phyloP scores from a whole-genome alignment of 441 rosid genomes.

The Sinapis alba region DNA sequence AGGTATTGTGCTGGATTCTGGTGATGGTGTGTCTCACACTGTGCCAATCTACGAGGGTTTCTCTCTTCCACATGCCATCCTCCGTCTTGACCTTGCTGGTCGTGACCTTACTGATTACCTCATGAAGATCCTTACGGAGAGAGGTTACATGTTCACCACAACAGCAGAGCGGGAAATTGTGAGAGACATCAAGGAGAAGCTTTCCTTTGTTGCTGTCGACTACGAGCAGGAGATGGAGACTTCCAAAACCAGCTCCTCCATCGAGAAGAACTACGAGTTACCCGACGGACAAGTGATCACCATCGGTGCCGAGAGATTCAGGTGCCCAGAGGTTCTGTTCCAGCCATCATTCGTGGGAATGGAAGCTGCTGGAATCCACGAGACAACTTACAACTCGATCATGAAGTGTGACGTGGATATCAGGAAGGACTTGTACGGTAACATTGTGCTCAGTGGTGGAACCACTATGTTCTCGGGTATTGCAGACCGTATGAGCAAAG shows the following conservation, averaged over 20 bases:
- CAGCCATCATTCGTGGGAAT: conserved; percentile 65
- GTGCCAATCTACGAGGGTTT: conserved; percentile 77
- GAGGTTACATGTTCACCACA: conserved; percentile 73
- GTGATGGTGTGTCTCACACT: conserved; percentile 72
- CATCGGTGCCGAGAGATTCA: conserved; percentile 67
- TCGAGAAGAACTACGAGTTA: conserved; percentile 66
- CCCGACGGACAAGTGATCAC: conserved; percentile 74
- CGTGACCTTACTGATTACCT: conserved; percentile 71
- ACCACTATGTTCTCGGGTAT: conserved; percentile 86
- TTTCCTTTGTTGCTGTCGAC: conserved; percentile 67
- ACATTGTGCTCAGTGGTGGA: conserved; percentile 85
- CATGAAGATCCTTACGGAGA: conserved; percentile 71
- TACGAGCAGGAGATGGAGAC: conserved; percentile 72
- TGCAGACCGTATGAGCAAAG: conserved; percentile 88
- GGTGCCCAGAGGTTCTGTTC: conserved; percentile 66
- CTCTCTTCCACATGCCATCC: conserved; percentile 69
- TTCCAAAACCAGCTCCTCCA: conserved; percentile 58
- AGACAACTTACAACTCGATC: conserved; percentile 83
- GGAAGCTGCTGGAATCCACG: conserved; percentile 80
- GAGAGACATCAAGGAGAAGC: conserved; percentile 71
- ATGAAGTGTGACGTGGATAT: conserved; percentile 92
- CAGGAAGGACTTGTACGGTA: conserved; percentile 79
- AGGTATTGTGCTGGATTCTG: conserved; percentile 77
- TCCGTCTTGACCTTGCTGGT: conserved; percentile 65
- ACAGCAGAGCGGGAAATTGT: conserved; percentile 74